These are phyloP conservation scores for Phycomyces blakesleeanus DNA, from an alignment of 192 early-diverging fungal species.

Conservation along the genomic window DNA sequence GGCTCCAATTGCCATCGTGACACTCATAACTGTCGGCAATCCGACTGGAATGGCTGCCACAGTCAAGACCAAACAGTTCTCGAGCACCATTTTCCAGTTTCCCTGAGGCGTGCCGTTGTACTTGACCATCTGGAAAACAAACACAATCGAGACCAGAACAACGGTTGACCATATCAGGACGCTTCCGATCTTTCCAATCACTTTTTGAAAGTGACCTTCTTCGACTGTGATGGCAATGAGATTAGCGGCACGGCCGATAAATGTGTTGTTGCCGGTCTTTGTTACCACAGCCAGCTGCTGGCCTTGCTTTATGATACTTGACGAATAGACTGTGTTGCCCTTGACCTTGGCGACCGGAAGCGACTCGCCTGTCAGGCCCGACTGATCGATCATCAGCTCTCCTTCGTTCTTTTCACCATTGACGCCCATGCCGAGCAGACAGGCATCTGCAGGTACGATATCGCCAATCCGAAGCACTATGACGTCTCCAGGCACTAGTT, in stretches of 20 bases:
- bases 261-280: slow-evolving; percentile 92
- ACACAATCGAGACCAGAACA: slow-evolving; percentile 74
- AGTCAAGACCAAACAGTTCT: slow-evolving; percentile 78
- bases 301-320: slow-evolving; percentile 92
- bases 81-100: slow-evolving; percentile 60
- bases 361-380: slow-evolving; percentile 92
- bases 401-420: slow-evolving; percentile 76
- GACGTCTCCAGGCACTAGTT: slow-evolving; percentile 86
- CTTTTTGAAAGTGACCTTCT: slow-evolving; percentile 95
- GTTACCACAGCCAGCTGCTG: slow-evolving; percentile 89
- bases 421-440: slow-evolving; percentile 72
- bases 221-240: slow-evolving; percentile 90
- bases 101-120: slow-evolving; percentile 47
- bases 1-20: slow-evolving; percentile 97
- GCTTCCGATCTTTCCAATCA: slow-evolving; percentile 90
- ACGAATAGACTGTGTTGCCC: slow-evolving; percentile 83
- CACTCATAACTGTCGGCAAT: slow-evolving; percentile 92
- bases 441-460: slow-evolving; percentile 90
- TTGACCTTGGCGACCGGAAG: slow-evolving; percentile 83
- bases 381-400: slow-evolving; percentile 86
- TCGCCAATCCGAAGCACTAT: slow-evolving; percentile 91
- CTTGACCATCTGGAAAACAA: slow-evolving; percentile 65
- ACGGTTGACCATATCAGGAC: slow-evolving; percentile 84
- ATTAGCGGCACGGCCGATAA: slow-evolving; percentile 91
- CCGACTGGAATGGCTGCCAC: slow-evolving; percentile 95